Percentiles rank a stretch among this genome's conserved stretches.
Conservation (phyloP, 306 rosid species). For the Nissolia schottii region DNA sequence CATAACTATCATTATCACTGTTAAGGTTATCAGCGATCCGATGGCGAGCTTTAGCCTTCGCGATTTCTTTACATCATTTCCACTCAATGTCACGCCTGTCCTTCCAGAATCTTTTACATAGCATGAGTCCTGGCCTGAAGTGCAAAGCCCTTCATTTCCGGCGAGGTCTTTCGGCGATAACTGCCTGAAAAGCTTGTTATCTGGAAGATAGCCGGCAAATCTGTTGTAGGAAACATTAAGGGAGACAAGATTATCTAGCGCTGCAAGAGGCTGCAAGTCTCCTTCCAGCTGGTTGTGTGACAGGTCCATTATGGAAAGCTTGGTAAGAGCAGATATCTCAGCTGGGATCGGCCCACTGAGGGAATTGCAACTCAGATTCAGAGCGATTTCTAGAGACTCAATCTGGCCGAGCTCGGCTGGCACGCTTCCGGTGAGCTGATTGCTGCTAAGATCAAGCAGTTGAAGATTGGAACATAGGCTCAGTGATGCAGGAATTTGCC, state of each 20-base stretch:
- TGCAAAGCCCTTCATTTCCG: conserved; percentile 73
- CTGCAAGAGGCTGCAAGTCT: conserved; percentile 55
- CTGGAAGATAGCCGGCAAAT: conserved; percentile 74
- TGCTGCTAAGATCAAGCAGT: conserved; percentile 85
- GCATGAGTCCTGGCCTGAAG: conserved; percentile 59
- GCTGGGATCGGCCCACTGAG: conserved; percentile 67
- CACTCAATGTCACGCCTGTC: conserved; percentile 35
- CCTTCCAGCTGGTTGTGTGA: conserved; percentile 85
- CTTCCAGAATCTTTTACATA: conserved; percentile 41
- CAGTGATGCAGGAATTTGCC: conserved; percentile 67
- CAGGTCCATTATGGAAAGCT: conserved; percentile 78
- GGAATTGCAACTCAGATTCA: conserved; percentile 76
- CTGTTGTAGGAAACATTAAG: conserved; percentile 83
- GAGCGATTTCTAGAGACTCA: conserved; percentile 71
- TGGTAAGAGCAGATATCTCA: conserved; percentile 65
- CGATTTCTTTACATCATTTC: conserved; percentile 36
- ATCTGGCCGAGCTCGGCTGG: conserved; percentile 64
- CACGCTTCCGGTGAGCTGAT: conserved; percentile 59
- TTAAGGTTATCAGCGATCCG: conserved; percentile 60
- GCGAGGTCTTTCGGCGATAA: conserved; percentile 56
- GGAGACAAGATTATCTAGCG: conserved; percentile 76
- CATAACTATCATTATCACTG: conserved; percentile 64
- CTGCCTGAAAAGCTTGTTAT: conserved; percentile 79
- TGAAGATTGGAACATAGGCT: conserved; percentile 72
- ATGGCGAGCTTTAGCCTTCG: conserved; percentile 66